Conservation (phyloP, 495 filamentous ascomycete species). For the Aspergillus sclerotiicarbonarius region DNA sequence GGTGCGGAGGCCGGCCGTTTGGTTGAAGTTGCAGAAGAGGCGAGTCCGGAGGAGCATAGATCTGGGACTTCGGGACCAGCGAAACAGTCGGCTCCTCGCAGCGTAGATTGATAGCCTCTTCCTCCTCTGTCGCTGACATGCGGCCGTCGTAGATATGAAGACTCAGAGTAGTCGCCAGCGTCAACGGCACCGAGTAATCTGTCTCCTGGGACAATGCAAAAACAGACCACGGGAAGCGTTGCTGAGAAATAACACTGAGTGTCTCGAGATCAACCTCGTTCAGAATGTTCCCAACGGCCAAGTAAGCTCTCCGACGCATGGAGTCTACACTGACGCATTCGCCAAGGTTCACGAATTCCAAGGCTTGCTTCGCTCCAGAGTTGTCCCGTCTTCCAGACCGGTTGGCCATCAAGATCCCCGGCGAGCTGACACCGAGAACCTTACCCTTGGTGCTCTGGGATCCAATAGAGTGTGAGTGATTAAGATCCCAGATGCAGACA, state of each 20-base stretch:
- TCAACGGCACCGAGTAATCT: conserved; percentile 67
- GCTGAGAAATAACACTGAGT: conserved; percentile 64
- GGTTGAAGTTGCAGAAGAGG: conserved; percentile 40
- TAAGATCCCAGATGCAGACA: conserved; percentile 83
- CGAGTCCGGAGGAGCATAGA: conserved; percentile 39
- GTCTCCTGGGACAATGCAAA: conserved; percentile 77
- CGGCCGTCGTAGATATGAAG: conserved; percentile 84
- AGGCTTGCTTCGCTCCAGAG: conserved; percentile 37
- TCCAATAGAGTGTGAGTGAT: conserved; percentile 47
- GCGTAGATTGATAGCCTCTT: conserved; percentile 40
- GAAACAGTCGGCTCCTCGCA: conserved; percentile 36
- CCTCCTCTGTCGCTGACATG: conserved; percentile 40
- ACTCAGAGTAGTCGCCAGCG: conserved; percentile 78
- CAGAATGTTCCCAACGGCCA: conserved; percentile 72
- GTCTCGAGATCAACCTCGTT: conserved; percentile 84
- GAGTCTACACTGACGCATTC: conserved; percentile 85
- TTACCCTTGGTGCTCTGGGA: conserved; percentile 53
- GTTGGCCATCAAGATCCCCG: conserved; percentile 59
- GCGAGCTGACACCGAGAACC: conserved; percentile 61
- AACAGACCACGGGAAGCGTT: conserved; percentile 79
- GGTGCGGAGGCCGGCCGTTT: conserved; percentile 40
- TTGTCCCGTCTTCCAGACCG: conserved; percentile 43
- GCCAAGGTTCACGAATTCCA: conserved; percentile 67
- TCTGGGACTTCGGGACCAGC: conserved; percentile 28
- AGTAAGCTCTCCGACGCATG: conserved; percentile 64